Evolutionary conservation across 768 basidiomycete species (phyloP), one percentile per base, ranked within the genome.

Genomic region (Suillus spraguei): DNA sequence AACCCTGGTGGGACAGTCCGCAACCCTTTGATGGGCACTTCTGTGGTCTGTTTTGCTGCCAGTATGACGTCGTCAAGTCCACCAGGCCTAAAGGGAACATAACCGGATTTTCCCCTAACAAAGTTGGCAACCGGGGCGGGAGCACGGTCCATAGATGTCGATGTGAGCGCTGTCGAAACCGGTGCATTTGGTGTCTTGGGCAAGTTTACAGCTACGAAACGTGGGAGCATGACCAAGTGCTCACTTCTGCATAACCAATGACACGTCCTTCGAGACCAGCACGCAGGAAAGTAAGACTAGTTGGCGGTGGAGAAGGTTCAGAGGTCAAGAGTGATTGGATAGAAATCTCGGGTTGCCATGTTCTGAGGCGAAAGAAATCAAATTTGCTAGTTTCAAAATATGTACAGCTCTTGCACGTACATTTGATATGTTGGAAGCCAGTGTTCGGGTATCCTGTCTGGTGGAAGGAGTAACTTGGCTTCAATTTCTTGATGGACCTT

Each of bases 41-140:
- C 83, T 13, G 73, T 69, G 32, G 66, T 70, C 47, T 74, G 71
- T 28, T 67, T 64, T 50, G 69, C 64, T 4, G 72, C 74, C 53
- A 77, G 72, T 5, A 83, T 69, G 3, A 81, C 79, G 67, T 89
- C 88, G 49, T 94, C 94, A 11, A 99, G 79, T 3, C 97, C 97
- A 53, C 97, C 97, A 7, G 97, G 97, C 78, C 88, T 85, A 76
- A 99, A 99, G 1, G 97, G 97, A 10, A 96, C 86, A 76, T 96
- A 87, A 50, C 91, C 91, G 24, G 95, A 91, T 76, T 97, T 97
- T 52, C 97, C 97, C 63, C 96, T 82, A 22, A 99, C 95, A 75
- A 99, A 99, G 61, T 85, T 89, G 60, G 85, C 83, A 63, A 82
- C 83, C 0, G 90, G 84, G 16, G 88, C 94, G 9, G 95, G 96